A percentile compares a stretch with the other conserved stretches of the same genome.
These are phyloP conservation scores for Daldinia sp. DNA, from an alignment of 2,329 filamentous ascomycete species.

Conservation along the genomic window DNA sequence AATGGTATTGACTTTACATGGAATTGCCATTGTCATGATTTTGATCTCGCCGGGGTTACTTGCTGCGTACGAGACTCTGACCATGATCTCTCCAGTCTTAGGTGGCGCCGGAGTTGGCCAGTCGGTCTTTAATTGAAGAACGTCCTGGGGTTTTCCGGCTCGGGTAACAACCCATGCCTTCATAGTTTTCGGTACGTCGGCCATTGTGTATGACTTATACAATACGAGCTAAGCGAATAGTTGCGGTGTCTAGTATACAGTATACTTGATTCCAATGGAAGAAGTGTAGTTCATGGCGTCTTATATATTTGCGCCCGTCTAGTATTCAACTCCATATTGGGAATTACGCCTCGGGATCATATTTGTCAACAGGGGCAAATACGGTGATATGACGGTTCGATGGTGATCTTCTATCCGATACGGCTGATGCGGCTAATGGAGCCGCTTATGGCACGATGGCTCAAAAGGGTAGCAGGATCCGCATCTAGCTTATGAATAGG, in stretches of 20 bases:
- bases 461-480: slow-evolving; percentile 1
- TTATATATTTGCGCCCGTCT: neutral
- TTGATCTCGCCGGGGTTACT: slow-evolving; percentile 51
- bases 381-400: neutral
- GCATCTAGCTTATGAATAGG: slow-evolving; percentile 9
- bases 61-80: slow-evolving; percentile 47
- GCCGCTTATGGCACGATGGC: neutral
- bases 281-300: neutral
- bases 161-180: slow-evolving; percentile 43
- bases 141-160: slow-evolving; percentile 40
- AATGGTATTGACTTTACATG: slow-evolving; percentile 44
- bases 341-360: neutral
- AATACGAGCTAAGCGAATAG: neutral
- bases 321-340: neutral
- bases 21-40: slow-evolving; percentile 45
- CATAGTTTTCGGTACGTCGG: slow-evolving; percentile 40
- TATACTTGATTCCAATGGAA: neutral
- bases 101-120: slow-evolving; percentile 32
- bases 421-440: neutral
- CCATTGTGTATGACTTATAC: neutral
- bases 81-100: slow-evolving; percentile 39
- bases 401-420: neutral
- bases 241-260: neutral
- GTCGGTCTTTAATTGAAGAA: slow-evolving; percentile 40
- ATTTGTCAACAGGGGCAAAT: neutral